Evolutionary conservation across 2,329 filamentous ascomycete species (phyloP).

Genomic region (Trichoderma harzianum): DNA sequence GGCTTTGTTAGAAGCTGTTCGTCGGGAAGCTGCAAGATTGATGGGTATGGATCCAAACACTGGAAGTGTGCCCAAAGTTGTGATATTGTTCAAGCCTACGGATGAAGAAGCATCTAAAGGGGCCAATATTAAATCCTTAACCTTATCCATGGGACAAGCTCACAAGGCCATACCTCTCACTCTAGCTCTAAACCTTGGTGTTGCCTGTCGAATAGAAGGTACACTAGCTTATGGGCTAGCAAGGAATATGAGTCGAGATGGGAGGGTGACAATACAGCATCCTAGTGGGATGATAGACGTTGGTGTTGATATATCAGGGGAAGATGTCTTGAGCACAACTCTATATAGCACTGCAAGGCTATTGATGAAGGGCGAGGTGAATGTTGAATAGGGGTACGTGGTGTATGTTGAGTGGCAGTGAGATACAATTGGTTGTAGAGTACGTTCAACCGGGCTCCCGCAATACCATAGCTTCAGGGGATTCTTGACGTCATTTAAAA

Average conservation of each 20-base stretch:
- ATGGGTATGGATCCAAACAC: not conserved
- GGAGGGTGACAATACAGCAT: not conserved
- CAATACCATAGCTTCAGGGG: no score
- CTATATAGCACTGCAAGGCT: not conserved
- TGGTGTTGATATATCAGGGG: not conserved
- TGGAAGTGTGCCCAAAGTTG: not conserved
- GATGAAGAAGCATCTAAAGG: not conserved
- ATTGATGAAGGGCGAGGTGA: not conserved
- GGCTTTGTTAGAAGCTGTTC: not conserved
- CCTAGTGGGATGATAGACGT: not conserved
- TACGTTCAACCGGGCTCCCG: no score
- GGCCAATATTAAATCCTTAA: not conserved
- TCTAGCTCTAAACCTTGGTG: not conserved
- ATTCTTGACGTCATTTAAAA: accelerated
- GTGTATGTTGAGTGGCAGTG: not conserved
- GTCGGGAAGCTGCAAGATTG: not conserved
- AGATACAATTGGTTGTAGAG: no score
- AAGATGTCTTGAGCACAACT: not conserved
- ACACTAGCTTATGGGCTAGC: not conserved
- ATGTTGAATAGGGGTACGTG: not conserved
- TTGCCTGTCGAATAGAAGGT: not conserved
- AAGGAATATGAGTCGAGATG: not conserved
- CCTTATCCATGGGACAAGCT: not conserved
- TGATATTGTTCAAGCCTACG: not conserved
- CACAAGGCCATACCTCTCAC: not conserved